These are phyloP conservation scores for Gracilariopsis chorda DNA, from an alignment of 23 red algal species.

Conservation along the genomic window DNA sequence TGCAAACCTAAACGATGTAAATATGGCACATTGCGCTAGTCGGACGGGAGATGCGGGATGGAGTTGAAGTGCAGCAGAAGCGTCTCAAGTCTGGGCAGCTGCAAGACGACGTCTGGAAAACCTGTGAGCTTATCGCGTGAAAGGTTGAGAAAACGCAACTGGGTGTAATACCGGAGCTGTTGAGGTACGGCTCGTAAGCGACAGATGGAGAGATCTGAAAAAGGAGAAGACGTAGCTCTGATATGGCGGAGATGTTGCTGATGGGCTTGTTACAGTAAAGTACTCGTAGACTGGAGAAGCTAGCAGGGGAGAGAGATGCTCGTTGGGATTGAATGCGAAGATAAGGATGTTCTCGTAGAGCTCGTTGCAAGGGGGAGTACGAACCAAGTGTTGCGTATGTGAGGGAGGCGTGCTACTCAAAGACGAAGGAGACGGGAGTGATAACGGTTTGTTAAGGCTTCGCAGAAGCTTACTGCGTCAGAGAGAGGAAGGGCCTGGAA, in stretches of 20 bases:
- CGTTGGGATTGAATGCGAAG: background rate
- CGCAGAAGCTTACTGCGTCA: conserved; percentile 27
- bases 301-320: background rate
- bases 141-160: conserved; percentile 35
- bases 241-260: background rate
- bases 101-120: conserved; percentile 3
- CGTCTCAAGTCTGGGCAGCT: conserved; percentile 8
- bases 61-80: conserved; percentile 33
- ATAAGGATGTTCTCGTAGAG: background rate
- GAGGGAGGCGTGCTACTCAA: background rate
- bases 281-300: background rate
- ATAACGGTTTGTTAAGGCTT: background rate
- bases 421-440: background rate
- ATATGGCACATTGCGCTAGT: conserved; percentile 25
- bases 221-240: background rate
- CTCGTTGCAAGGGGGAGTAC: background rate
- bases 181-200: background rate
- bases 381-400: conserved; percentile 17
- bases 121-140: background rate
- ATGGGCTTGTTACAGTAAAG: background rate
- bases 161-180: background rate
- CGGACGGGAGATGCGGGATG: conserved; percentile 9
- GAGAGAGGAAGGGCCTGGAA: background rate
- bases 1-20: conserved; percentile 33
- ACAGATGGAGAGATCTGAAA: background rate